These are phyloP conservation scores for Hypomyces rosellus DNA, from an alignment of 2,329 filamentous ascomycete genomes.

Conservation along the genomic window DNA sequence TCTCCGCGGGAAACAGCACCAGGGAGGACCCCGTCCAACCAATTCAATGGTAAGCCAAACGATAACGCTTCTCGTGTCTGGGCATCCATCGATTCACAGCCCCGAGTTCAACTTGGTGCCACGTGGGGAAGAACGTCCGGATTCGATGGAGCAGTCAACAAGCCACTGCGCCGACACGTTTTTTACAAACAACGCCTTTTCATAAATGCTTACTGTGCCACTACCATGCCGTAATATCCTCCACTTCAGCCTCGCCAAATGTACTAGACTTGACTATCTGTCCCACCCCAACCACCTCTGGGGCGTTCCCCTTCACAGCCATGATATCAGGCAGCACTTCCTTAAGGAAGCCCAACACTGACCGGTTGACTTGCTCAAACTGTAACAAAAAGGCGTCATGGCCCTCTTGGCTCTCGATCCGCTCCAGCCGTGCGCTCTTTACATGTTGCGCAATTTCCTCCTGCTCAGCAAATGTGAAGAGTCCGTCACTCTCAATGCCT, in stretches of 20 bases:
- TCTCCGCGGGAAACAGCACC: too few species aligned
- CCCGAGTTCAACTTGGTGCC: too few species aligned
- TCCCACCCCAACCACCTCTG: slow-evolving; percentile 47
- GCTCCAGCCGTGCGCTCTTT: slow-evolving; percentile 68
- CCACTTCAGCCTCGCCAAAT: slow-evolving; percentile 92
- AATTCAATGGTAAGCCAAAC: too few species aligned
- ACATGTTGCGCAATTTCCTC: slow-evolving; percentile 82
- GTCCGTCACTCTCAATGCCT: slow-evolving; percentile 89
- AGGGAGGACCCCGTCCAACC: too few species aligned
- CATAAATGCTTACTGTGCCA: not conserved
- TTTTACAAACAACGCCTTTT: too few species aligned
- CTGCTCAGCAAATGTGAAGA: slow-evolving; percentile 97
- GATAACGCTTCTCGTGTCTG: too few species aligned
- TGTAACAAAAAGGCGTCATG: slow-evolving; percentile 95
- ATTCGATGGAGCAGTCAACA: too few species aligned
- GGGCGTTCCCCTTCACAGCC: slow-evolving; percentile 49
- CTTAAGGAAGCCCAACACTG: slow-evolving; percentile 77
- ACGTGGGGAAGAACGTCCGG: too few species aligned
- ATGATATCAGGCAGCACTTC: slow-evolving; percentile 86
- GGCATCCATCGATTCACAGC: too few species aligned
- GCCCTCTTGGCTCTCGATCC: slow-evolving; percentile 89
- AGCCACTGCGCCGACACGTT: too few species aligned
- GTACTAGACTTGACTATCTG: slow-evolving; percentile 78
- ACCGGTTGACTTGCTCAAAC: slow-evolving; percentile 92
- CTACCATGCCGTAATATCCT: slow-evolving; percentile 93